Conservation (phyloP, 352 stramenopile species). For the Phytophthora melonis region DNA sequence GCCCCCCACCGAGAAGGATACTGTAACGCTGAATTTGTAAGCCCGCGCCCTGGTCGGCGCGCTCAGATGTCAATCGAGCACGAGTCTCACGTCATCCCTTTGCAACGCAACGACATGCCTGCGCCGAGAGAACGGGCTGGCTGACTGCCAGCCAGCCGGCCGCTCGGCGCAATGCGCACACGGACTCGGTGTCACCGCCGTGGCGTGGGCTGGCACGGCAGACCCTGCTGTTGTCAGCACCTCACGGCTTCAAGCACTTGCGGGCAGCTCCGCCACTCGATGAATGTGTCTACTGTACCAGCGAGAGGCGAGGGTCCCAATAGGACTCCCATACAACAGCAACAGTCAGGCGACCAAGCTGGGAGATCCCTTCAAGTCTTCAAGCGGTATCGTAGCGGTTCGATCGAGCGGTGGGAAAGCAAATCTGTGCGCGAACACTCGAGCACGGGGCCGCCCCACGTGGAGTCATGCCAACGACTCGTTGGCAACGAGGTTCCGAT, state of each 20-base stretch:
- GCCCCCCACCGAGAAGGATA: not conserved
- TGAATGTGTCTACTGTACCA: not conserved
- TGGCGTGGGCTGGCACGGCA: not conserved
- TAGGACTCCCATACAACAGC: not conserved
- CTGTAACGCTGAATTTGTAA: not conserved
- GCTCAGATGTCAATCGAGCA: constrained; percentile 33
- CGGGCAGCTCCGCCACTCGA: not conserved
- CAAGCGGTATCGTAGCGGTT: constrained; percentile 8
- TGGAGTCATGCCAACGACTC: no score
- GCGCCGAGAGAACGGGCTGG: constrained; percentile 23
- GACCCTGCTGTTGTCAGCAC: constrained; percentile 15
- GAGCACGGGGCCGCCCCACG: not conserved
- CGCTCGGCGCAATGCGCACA: not conserved
- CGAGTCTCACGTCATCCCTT: constrained; percentile 33
- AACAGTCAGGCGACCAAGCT: constrained; percentile 21
- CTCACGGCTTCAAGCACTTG: constrained; percentile 19
- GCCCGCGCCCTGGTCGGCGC: constrained; percentile 15
- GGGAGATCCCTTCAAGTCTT: constrained; percentile 6
- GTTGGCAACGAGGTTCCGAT: no score
- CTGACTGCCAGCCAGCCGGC: constrained; percentile 28
- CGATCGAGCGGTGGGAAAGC: constrained; percentile 41
- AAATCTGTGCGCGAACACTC: constrained; percentile 15
- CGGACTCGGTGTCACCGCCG: not conserved
- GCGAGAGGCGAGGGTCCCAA: not conserved
- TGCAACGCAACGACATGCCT: constrained; percentile 17